Base-by-base conservation (phyloP, 345 rosid genomes). In the Salix purpurea region DNA sequence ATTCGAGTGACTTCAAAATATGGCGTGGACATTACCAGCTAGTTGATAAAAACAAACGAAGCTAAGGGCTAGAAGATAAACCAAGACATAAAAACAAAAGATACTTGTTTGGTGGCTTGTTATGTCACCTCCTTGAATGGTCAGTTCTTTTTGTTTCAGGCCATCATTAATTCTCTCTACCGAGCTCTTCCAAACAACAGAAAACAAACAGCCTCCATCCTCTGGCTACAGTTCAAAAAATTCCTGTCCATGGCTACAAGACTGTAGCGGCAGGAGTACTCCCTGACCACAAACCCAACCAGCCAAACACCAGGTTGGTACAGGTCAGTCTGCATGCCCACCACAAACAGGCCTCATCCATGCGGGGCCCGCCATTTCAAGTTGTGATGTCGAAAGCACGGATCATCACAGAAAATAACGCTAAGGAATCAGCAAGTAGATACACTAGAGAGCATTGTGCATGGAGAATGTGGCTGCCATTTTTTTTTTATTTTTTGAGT, bases 381-480 rank as follows among this genome's bases (percentile, higher is more conserved):
- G 44, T 73, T 5, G 11, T 23, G 72, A 71, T 67, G 50, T 65
- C 14, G 65, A 70, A 52, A 70, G 68, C 67, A 70, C 58, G 58
- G 36, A 70, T 21, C 65, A 70, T 73, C 76, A 70, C 36, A 65
- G 39, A 34, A 71, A 61, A 46, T 28, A 40, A 72, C 76, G 76
- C 67, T 52, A 23, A 21, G 62, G 42, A 18, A 65, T 64, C 28
- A 70, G 36, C 32, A 74, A 28, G 34, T 32, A 4, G 54, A 2
- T 52, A 23, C 69, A 15, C 15, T 16, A 28, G 67, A 62, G 54
- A 37, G 39, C 74, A 80, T 40, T 65, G 66, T 15, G 66, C 18
- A 69, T 32, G 23, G 75, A 74, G 79, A 80, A 74, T 73, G 81
- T 78, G 74, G 85, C 86, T 81, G 78, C 61, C 68, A 65, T 26